phyloP scores from a whole-genome alignment of 179 eudicot species.

The Corrigiola litoralis region DNA sequence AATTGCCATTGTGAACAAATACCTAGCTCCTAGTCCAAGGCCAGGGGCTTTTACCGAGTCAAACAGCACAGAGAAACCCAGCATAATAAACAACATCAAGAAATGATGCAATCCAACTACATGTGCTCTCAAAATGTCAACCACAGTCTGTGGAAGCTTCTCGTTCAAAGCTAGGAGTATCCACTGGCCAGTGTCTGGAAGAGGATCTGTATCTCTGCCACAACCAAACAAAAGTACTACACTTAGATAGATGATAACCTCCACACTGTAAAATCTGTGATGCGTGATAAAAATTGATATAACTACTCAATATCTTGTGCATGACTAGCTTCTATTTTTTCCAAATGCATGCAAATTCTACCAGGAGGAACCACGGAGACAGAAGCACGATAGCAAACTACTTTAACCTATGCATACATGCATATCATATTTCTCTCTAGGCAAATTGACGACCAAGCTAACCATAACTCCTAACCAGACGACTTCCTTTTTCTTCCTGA shows the following conservation, averaged over 20 bases:
- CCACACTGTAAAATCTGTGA: background rate
- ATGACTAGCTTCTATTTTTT: background rate
- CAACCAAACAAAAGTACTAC: constrained; percentile 4
- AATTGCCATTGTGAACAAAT: constrained; percentile 89
- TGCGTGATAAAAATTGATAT: background rate
- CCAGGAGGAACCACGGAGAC: background rate
- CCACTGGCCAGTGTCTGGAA: constrained; percentile 99
- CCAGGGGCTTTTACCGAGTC: constrained; percentile 94
- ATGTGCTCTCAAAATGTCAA: constrained; percentile 83
- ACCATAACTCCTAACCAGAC: too few relatives aligned
- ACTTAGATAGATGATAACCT: background rate
- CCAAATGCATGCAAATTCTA: background rate
- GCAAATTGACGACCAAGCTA: too few relatives aligned
- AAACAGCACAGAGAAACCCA: constrained; percentile 85
- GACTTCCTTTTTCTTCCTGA: too few relatives aligned
- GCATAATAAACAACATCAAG: constrained; percentile 91
- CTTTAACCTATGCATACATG: too few relatives aligned
- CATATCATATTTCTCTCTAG: too few relatives aligned
- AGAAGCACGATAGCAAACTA: too few relatives aligned
- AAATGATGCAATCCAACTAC: constrained; percentile 83
- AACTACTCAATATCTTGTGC: background rate
- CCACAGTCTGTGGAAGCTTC: constrained; percentile 66
- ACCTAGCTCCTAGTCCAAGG: constrained; percentile 90
- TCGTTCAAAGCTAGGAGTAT: constrained; percentile 78
- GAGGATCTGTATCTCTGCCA: constrained; percentile 72